phyloP scores from a whole-genome alignment of 768 basidiomycete species.

The Mycena vulgaris region DNA sequence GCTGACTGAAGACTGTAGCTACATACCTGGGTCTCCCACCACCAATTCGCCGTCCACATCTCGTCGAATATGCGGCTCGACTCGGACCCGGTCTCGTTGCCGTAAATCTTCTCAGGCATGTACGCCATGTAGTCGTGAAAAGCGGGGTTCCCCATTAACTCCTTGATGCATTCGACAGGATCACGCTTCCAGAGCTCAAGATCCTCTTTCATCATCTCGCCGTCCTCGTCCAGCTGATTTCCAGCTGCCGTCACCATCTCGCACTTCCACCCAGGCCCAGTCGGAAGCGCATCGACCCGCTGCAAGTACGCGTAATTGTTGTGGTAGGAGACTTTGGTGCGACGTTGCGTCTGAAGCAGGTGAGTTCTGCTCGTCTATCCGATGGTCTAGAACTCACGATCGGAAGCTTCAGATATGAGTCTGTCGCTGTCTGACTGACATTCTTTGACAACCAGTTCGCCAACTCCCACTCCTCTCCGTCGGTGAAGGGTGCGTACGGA shows the following conservation, averaged over 20 bases:
- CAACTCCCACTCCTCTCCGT: constrained; percentile 30
- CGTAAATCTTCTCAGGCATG: constrained; percentile 39
- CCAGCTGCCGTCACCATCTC: constrained; percentile 31
- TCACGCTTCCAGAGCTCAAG: too few species aligned
- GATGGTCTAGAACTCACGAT: neutral
- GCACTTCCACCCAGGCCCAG: too few species aligned
- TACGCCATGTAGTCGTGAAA: constrained; percentile 43
- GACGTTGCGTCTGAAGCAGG: constrained; percentile 28
- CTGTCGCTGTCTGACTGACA: too few species aligned
- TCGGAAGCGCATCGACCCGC: too few species aligned
- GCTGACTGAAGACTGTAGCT: too few species aligned
- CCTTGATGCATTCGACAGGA: too few species aligned
- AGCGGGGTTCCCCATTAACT: too few species aligned
- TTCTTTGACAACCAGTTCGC: too few species aligned
- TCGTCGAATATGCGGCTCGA: too few species aligned
- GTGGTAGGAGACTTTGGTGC: constrained; percentile 34
- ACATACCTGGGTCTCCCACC: too few species aligned
- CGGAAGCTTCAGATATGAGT: constrained; percentile 15
- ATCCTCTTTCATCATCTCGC: constrained; percentile 10
- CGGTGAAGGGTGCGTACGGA: constrained; percentile 17
- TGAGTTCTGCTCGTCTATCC: neutral
- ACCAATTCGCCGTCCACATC: too few species aligned
- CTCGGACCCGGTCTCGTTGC: neutral
- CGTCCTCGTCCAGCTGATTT: constrained; percentile 23
- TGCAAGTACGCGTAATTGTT: too few species aligned